Base-by-base conservation (phyloP, 2,329 filamentous ascomycete genomes). In the Fusarium agapanthi region DNA sequence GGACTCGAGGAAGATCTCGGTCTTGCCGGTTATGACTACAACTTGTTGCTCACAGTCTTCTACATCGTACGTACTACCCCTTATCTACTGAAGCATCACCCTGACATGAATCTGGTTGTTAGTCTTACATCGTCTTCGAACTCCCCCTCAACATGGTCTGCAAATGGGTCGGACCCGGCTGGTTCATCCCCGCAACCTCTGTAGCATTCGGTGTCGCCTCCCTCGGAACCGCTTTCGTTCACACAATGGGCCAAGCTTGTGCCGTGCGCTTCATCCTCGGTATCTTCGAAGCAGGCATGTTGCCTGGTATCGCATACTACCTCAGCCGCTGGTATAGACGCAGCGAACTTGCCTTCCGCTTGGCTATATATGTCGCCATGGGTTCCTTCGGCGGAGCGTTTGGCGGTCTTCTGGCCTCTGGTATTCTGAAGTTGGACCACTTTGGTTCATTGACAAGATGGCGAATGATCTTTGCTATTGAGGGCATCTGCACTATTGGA, bases 281-380 rank as follows among this genome's bases (percentile, higher is more conserved):
- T 3, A 79, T 89, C 11, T 91, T 91, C 56, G 90, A 92, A 76
- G 89, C 90, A 2, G 90, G 89, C 7, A 88, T 91, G 85, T 72
- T 91, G 30, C 90, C 90, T 0, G 89, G 90, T 0, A 90, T 91
- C 24, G 89, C 89, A 0, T 92, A 91, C 76, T 92, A 91, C 67
- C 79, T 91, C 30, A 87, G 85, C 0, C 81, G 89, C 43, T 91
- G 89, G 89, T 92, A 92, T 69, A 82, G 88, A 14, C 83, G 89
- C 24, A 48, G 48, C 3, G 65, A 68, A 30, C 65, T 68, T 10
- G 65, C 41, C 2, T 68, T 68, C 7, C 65, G 65, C 3, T 38
- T 68, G 0, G 41, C 65, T 9, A 68, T 68, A 35, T 68, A 68
- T 6, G 64, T 68, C 15, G 65, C 65, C 13, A 68, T 68, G 65